These are phyloP conservation scores for Diaporthe sp. DNA, from an alignment of 2,329 filamentous ascomycete species.

Conservation along the genomic window DNA sequence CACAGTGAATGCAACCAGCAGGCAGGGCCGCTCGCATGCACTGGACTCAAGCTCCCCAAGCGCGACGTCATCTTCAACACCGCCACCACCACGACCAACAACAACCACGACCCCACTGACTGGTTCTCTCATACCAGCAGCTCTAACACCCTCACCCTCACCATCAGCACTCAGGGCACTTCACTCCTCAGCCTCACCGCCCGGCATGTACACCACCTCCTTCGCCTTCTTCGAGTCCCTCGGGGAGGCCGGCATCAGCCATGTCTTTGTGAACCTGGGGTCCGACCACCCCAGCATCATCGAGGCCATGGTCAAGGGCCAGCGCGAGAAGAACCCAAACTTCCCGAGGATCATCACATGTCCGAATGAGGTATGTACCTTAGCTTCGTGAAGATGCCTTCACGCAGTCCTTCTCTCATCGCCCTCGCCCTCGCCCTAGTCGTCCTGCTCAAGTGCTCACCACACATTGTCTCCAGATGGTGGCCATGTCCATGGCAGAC, in stretches of 20 bases:
- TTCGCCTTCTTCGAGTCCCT: conserved; percentile 86
- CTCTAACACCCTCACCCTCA: background rate
- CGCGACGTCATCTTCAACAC: background rate
- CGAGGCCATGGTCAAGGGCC: conserved; percentile 79
- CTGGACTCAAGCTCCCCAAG: background rate
- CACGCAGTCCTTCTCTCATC: too few species aligned
- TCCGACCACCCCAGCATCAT: conserved; percentile 76
- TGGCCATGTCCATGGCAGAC: conserved; percentile 80
- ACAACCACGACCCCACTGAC: background rate
- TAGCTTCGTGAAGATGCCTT: background rate
- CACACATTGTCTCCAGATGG: conserved; percentile 64
- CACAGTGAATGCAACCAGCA: background rate
- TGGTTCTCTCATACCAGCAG: background rate
- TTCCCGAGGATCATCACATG: conserved; percentile 79
- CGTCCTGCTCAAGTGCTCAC: background rate
- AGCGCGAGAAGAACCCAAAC: conserved; percentile 68
- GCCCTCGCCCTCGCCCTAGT: background rate
- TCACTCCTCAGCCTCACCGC: conserved; percentile 27
- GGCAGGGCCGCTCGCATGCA: background rate
- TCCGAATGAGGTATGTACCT: conserved; percentile 70
- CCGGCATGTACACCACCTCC: conserved; percentile 75
- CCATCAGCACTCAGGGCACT: background rate
- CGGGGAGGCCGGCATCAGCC: conserved; percentile 73
- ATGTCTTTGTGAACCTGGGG: conserved; percentile 70
- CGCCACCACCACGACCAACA: background rate